Evolutionary conservation across 2,329 filamentous ascomycete species (phyloP).

Genomic region (Metarhizium rileyi): DNA sequence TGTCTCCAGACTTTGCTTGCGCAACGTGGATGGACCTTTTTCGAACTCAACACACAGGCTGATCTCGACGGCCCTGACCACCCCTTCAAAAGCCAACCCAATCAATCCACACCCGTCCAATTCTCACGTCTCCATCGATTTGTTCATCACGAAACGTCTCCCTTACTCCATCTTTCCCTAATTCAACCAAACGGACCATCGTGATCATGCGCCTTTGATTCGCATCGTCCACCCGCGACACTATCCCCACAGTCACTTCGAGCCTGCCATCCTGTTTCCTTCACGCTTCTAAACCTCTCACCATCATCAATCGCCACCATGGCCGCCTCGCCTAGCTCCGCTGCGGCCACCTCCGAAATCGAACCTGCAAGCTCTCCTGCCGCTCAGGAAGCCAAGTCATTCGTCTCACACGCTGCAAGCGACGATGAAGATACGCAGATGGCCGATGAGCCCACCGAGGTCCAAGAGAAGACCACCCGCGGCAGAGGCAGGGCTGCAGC

Average conservation of each 20-base stretch:
- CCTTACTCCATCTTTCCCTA: background rate
- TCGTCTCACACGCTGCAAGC: conserved; percentile 32
- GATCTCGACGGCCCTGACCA: background rate
- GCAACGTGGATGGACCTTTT: background rate
- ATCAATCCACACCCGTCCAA: background rate
- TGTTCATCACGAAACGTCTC: background rate
- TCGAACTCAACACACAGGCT: background rate
- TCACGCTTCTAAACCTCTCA: background rate
- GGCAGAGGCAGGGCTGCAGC: conserved; percentile 25
- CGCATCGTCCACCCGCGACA: conserved; percentile 5
- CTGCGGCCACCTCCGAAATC: conserved; percentile 33
- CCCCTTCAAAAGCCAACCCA: background rate
- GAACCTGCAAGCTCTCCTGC: conserved; percentile 37
- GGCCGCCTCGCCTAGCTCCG: conserved; percentile 31
- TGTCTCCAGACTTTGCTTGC: background rate
- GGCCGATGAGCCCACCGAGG: conserved; percentile 33
- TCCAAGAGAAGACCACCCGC: conserved; percentile 28
- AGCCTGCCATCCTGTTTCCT: background rate
- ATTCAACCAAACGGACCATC: background rate
- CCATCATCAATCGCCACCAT: conserved; percentile 16
- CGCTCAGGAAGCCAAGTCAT: conserved; percentile 33
- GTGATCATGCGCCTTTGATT: conserved; percentile 12
- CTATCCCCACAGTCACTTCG: background rate
- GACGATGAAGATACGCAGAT: conserved; percentile 39
- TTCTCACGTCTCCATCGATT: background rate